Conservation (phyloP, 108 stramenopile species). For the Stephanodiscus triporus region DNA sequence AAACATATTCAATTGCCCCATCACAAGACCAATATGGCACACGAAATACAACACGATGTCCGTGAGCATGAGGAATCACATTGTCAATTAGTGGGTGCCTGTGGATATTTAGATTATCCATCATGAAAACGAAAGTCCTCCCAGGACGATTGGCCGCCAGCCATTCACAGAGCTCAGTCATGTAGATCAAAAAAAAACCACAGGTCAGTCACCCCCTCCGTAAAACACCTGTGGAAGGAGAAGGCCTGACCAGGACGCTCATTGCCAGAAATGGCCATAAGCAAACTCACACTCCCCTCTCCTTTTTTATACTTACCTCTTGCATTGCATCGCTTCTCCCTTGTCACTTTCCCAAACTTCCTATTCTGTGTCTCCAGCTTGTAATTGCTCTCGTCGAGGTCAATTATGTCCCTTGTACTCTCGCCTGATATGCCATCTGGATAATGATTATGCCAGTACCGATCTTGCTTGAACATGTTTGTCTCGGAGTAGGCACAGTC, state of each 20-base stretch:
- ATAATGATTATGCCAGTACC: background rate
- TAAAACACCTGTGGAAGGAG: slow-evolving; percentile 15
- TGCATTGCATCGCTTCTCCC: background rate
- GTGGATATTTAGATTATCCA: slow-evolving; percentile 41
- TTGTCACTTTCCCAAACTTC: background rate
- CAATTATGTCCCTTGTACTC: background rate
- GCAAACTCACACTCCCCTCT: slow-evolving; percentile 13
- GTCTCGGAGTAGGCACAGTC: background rate
- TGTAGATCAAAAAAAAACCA: slow-evolving; percentile 21
- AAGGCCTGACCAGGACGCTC: background rate
- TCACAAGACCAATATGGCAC: slow-evolving; percentile 40
- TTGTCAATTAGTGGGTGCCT: slow-evolving; percentile 17
- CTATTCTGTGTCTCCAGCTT: background rate
- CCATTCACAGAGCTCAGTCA: slow-evolving; percentile 8
- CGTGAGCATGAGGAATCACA: slow-evolving; percentile 13
- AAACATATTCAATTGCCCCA: slow-evolving; percentile 42
- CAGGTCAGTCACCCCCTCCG: slow-evolving; percentile 17
- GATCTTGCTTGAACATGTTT: background rate
- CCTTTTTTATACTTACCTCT: slow-evolving; percentile 12
- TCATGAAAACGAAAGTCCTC: slow-evolving; percentile 17
- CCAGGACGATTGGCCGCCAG: slow-evolving; percentile 5
- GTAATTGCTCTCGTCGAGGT: background rate
- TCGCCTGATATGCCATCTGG: no score
- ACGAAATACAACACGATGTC: slow-evolving; percentile 30
- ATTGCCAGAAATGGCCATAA: slow-evolving; percentile 27